phyloP scores from a whole-genome alignment of 352 stramenopile species.

The Pythium coloratum region DNA sequence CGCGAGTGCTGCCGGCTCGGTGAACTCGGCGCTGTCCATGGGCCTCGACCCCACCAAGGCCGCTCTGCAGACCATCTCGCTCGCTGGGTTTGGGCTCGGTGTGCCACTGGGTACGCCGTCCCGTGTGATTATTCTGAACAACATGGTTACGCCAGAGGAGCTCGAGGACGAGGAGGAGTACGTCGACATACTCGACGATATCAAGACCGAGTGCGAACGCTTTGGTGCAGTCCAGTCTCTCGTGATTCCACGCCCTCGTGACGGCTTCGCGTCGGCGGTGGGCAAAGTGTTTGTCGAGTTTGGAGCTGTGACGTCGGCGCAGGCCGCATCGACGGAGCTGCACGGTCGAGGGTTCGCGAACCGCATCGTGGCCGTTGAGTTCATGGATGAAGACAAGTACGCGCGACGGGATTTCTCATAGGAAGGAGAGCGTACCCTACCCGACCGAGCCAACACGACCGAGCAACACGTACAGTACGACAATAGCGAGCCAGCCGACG shows the following conservation, averaged over 20 bases:
- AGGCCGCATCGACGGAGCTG: constrained; percentile 84
- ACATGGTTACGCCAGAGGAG: constrained; percentile 98
- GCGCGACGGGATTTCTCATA: constrained; percentile 69
- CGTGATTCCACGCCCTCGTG: constrained; percentile 70
- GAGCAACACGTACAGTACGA: constrained; percentile 6
- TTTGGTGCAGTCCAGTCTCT: constrained; percentile 79
- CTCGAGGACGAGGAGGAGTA: constrained; percentile 95
- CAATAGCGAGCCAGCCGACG: background rate
- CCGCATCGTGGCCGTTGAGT: constrained; percentile 89
- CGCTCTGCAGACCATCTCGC: constrained; percentile 66
- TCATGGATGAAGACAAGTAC: constrained; percentile 90
- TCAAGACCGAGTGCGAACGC: constrained; percentile 95
- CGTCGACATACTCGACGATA: constrained; percentile 94
- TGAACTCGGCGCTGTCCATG: constrained; percentile 70
- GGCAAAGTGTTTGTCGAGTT: constrained; percentile 94
- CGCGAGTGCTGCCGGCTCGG: constrained; percentile 59
- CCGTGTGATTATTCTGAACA: constrained; percentile 93
- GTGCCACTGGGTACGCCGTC: constrained; percentile 63
- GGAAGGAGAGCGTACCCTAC: constrained; percentile 1
- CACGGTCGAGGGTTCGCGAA: constrained; percentile 93
- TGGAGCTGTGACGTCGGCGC: constrained; percentile 73
- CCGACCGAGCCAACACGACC: constrained; percentile 5
- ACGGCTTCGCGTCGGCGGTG: constrained; percentile 54
- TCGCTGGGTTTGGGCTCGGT: constrained; percentile 47
- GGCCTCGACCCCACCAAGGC: constrained; percentile 63